Conservation (phyloP, 148 eudicot species). For the Euryodendron excelsum region DNA sequence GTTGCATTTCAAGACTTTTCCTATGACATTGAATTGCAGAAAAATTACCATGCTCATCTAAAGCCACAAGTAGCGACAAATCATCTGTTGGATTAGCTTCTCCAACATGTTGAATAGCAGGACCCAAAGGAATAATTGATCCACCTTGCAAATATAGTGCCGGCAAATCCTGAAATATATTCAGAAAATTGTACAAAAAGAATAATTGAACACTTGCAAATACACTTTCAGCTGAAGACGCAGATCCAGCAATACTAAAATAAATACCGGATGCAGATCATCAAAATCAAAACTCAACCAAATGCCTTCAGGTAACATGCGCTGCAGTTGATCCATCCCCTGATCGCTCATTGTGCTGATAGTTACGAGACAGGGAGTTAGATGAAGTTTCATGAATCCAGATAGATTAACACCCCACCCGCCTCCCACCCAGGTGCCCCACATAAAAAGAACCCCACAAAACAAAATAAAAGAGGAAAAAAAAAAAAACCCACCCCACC, state of each 20-base stretch:
- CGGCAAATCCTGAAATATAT: conserved; percentile 69
- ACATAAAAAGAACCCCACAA: too few relatives aligned
- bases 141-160: conserved; percentile 80
- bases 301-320: conserved; percentile 68
- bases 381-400: conserved; percentile 1
- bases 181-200: conserved; percentile 12
- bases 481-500: not conserved
- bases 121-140: conserved; percentile 77
- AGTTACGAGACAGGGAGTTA: conserved; percentile 16
- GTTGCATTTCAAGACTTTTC: conserved; percentile 6
- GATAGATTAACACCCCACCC: not conserved
- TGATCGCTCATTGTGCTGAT: conserved; percentile 60
- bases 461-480: not conserved
- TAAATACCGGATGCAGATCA: conserved; percentile 92
- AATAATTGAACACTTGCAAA: not conserved
- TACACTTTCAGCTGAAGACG: not conserved
- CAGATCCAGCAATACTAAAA: not conserved
- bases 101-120: conserved; percentile 75
- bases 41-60: conserved; percentile 78
- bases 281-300: conserved; percentile 94
- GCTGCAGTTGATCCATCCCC: conserved; percentile 57
- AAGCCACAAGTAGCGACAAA: conserved; percentile 72
- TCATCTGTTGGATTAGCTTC: conserved; percentile 80
- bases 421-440: too few relatives aligned
- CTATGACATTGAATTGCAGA: not conserved